Conservation (phyloP, 2,329 filamentous ascomycete species). For the Neoscytalidium dimidiatum region DNA sequence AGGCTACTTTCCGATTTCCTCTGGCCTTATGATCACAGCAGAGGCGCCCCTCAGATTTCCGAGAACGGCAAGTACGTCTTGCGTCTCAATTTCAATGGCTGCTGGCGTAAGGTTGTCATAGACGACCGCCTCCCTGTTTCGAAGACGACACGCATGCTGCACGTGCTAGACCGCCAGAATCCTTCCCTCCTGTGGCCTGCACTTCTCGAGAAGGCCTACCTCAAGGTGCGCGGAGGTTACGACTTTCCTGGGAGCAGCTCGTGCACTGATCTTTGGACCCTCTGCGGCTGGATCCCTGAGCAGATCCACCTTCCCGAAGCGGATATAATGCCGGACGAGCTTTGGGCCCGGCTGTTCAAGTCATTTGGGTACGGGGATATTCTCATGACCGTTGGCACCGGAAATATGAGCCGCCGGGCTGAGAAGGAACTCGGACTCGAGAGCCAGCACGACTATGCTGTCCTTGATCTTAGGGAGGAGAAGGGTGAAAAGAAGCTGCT, state of each 20-base stretch:
- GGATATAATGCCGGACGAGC: conserved; percentile 71
- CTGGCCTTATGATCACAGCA: conserved; percentile 69
- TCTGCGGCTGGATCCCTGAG: conserved; percentile 96
- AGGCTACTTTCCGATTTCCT: conserved; percentile 72
- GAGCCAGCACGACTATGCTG: conserved; percentile 90
- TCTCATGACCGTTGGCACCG: conserved; percentile 87
- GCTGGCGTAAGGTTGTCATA: conserved; percentile 81
- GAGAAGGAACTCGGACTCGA: conserved; percentile 81
- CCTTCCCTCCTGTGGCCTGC: conserved; percentile 87
- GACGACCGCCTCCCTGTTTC: conserved; percentile 86
- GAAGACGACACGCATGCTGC: conserved; percentile 71
- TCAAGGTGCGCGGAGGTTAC: conserved; percentile 93
- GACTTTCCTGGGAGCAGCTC: conserved; percentile 98
- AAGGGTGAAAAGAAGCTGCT: conserved; percentile 68
- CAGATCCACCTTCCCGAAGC: conserved; percentile 61
- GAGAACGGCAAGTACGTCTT: conserved; percentile 86
- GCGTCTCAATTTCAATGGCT: conserved; percentile 94
- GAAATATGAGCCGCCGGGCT: conserved; percentile 73
- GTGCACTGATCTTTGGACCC: conserved; percentile 86
- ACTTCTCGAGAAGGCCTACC: conserved; percentile 90
- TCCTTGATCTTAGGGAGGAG: conserved; percentile 74
- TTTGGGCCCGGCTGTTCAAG: conserved; percentile 76
- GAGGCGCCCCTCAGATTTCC: conserved; percentile 62
- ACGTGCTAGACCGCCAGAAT: conserved; percentile 84
- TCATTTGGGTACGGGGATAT: conserved; percentile 79